Evolutionary conservation across 2,329 filamentous ascomycete species (phyloP), one percentile per base, ranked within the genome.

Genomic region (Kalaharituber pfeilii): DNA sequence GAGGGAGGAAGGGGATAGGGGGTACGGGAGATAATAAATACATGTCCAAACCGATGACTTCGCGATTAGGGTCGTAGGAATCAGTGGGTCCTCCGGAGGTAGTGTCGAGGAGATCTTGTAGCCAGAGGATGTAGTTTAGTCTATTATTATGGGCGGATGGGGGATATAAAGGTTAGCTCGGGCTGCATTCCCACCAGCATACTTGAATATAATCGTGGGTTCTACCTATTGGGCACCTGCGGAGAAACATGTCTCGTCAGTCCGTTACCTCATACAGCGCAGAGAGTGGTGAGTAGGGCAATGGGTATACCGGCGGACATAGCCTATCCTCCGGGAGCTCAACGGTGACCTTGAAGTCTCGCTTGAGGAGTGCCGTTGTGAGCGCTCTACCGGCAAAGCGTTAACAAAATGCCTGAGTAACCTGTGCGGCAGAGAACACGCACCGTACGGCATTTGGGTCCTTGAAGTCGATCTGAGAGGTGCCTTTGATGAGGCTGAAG

Each of bases 81-180:
- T 73, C 70, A 6, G 62, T 63, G 69, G 54, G 68, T 29, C 13
- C 62, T 15, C 70, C 69, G 8, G 70, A 70, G 0, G 81, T 82
- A 1, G 79, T 81, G 64, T 94, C 86, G 5, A 96, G 66, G 0
- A 98, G 75, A 2, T 76, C 74, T 63, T 94, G 86, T 1, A 96
- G 71, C 87, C 88, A 96, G 7, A 88, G 71, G 20, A 96, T 78
- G 66, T 98, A 98, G 65, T 89, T 91, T 67, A 93, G 81, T 50
- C 87, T 79, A 57, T 77, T 13, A 9, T 8, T 8, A 47, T 47
- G 42, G 42, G 22, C 20, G 42, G 42, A 47, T 22, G 24, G 11
- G n/a, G 30, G 30, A n/a, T 9, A 36, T 36, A n/a, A 36, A 36
- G 30, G n/a, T n/a, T n/a, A n/a, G n/a, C n/a, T n/a, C n/a, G n/a